phyloP scores from a whole-genome alignment of 495 filamentous ascomycete genomes.

The Aspergillus panamensis region DNA sequence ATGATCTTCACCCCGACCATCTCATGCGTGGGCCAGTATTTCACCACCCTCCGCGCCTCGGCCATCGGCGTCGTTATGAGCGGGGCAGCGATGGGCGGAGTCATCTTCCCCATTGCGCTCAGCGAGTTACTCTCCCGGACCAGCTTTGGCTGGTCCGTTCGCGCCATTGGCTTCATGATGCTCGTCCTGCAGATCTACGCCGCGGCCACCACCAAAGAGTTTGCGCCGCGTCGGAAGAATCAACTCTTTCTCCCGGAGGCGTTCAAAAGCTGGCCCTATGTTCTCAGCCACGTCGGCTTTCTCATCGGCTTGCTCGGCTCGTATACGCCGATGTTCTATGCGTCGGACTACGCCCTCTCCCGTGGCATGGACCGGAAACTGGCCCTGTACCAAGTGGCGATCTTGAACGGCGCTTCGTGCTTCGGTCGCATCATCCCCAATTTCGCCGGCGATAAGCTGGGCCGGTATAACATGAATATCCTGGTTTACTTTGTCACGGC shows the following conservation, averaged over 20 bases:
- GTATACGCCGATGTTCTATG: conserved; percentile 26
- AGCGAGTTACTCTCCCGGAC: conserved; percentile 21
- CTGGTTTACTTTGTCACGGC: conserved; percentile 4
- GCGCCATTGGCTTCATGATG: conserved; percentile 61
- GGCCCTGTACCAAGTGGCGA: conserved; percentile 19
- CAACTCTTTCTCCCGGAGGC: conserved; percentile 7
- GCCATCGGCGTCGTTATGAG: conserved; percentile 31
- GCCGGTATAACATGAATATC: conserved; percentile 22
- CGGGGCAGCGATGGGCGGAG: conserved; percentile 34
- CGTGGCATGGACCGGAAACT: conserved; percentile 16
- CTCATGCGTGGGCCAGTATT: conserved; percentile 31
- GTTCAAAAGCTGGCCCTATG: conserved; percentile 15
- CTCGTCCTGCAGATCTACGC: conserved; percentile 41
- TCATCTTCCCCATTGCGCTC: conserved; percentile 28
- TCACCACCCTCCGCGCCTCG: conserved; percentile 28
- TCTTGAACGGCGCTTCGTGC: conserved; percentile 24
- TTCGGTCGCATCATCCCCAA: conserved; percentile 24
- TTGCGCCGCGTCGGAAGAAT: conserved; percentile 9
- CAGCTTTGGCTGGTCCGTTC: conserved; percentile 60
- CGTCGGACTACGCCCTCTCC: conserved; percentile 15
- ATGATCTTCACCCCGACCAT: conserved; percentile 33
- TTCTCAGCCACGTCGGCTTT: conserved; percentile 13
- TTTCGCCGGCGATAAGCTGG: conserved; percentile 21
- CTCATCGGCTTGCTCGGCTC: conserved; percentile 17
- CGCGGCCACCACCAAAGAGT: conserved; percentile 28